phyloP scores from a whole-genome alignment of 805 yeast genomes.

The Brettanomyces bruxellensis region DNA sequence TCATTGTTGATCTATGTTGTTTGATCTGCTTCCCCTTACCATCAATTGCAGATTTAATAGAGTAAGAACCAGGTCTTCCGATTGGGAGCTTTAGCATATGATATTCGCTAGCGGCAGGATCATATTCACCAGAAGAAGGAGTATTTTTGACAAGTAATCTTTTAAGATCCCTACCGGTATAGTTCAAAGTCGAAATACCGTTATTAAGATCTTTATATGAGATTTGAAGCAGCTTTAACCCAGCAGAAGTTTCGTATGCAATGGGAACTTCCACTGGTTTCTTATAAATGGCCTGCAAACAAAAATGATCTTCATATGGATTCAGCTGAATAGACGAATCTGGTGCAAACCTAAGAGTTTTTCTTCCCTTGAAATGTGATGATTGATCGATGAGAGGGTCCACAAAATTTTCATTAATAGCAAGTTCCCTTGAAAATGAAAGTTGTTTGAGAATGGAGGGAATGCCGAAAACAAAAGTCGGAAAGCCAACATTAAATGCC shows the following conservation, averaged over 20 bases:
- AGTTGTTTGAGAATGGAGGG: conserved; percentile 11
- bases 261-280: conserved; percentile 50
- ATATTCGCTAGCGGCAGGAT: conserved; percentile 10
- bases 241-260: conserved; percentile 70
- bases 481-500: conserved; percentile 41
- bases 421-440: conserved; percentile 23
- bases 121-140: conserved; percentile 12
- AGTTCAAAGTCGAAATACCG: conserved; percentile 38
- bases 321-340: conserved; percentile 82
- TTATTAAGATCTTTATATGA: conserved; percentile 50
- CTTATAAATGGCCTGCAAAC: conserved; percentile 36
- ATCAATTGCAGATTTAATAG: conserved; percentile 60
- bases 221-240: conserved; percentile 59
- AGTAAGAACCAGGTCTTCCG: conserved; percentile 66
- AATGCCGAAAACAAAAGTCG: conserved; percentile 25
- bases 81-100: conserved; percentile 61
- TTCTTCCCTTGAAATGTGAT: conserved; percentile 74
- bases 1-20: conserved; percentile 48
- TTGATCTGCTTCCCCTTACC: conserved; percentile 43
- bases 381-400: conserved; percentile 33
- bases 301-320: conserved; percentile 59
- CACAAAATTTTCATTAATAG: conserved; percentile 24
- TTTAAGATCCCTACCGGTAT: conserved; percentile 47
- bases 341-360: conserved; percentile 80
- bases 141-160: conserved; percentile 13